Conservation (phyloP, 148 eudicot species). For the Agrostemma githago region DNA sequence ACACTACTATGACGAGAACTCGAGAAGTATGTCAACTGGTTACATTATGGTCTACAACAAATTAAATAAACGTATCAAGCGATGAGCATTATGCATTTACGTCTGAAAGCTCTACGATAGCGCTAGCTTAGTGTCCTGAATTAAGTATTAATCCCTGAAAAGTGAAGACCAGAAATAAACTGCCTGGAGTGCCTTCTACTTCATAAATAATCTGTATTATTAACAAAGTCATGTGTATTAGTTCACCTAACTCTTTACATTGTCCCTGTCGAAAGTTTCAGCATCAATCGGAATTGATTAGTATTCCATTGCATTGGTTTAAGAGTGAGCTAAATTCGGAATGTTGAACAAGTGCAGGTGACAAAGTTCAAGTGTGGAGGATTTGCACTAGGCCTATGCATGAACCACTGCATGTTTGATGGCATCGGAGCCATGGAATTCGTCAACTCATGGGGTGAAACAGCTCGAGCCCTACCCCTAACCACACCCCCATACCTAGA, state of each 20-base stretch:
- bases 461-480: conserved; percentile 40
- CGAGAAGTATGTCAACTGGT: too few relatives aligned
- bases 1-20: too few relatives aligned
- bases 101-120: too few relatives aligned
- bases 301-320: background rate
- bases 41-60: too few relatives aligned
- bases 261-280: background rate
- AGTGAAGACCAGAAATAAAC: background rate
- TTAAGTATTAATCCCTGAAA: background rate
- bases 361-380: conserved; percentile 63
- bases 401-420: conserved; percentile 51
- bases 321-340: background rate
- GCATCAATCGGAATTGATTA: background rate
- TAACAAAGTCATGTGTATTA: background rate
- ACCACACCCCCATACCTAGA: conserved; percentile 36
- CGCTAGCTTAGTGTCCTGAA: too few relatives aligned
- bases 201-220: background rate
- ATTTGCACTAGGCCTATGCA: conserved; percentile 41
- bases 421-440: conserved; percentile 52
- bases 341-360: conserved; percentile 33
- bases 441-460: conserved; percentile 53
- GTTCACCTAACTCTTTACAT: conserved; percentile 3
- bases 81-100: too few relatives aligned
- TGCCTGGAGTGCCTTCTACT: background rate
- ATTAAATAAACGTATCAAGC: too few relatives aligned